Evolutionary conservation across 352 stramenopile species (phyloP).

Genomic region (Halophytophthora batemanensis): DNA sequence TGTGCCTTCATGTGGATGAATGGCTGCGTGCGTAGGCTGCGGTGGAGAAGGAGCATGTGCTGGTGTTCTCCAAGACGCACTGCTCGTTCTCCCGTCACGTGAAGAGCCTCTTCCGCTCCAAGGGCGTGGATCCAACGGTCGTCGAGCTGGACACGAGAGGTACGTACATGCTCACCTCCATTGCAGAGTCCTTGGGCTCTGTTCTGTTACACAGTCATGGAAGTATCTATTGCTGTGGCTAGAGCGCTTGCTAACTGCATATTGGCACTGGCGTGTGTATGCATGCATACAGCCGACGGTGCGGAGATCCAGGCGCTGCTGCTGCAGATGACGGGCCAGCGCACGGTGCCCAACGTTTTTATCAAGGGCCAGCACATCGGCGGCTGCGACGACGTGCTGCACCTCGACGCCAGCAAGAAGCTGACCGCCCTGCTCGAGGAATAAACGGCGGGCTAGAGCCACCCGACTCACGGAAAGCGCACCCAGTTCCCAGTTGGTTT

Average conservation of each 20-base stretch:
- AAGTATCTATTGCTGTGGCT: too few species aligned
- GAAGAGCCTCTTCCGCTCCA: conserved; percentile 85
- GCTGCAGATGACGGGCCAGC: conserved; percentile 90
- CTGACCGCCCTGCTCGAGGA: conserved; percentile 57
- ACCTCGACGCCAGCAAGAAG: conserved; percentile 53
- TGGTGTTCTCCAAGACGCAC: conserved; percentile 96
- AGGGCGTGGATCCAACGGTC: conserved; percentile 57
- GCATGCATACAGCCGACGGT: conserved; percentile 65
- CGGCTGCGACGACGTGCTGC: conserved; percentile 86
- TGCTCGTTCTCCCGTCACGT: conserved; percentile 92
- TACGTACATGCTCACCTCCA: conserved; percentile 12
- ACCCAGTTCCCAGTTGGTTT: too few species aligned
- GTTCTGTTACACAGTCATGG: too few species aligned
- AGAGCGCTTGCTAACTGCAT: too few species aligned
- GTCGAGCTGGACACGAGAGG: conserved; percentile 69
- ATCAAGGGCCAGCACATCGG: conserved; percentile 96
- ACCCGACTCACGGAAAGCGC: too few species aligned
- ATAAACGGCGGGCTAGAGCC: conserved; percentile 10
- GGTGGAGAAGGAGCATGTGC: conserved; percentile 59
- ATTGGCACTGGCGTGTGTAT: background rate
- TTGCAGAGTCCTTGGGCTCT: background rate
- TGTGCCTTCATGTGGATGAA: background rate
- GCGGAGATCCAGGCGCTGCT: conserved; percentile 90
- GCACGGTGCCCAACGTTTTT: conserved; percentile 98
- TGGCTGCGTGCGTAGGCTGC: conserved; percentile 29